Base-by-base conservation (phyloP, 441 rosid species). In the Francoa sonchifolia region DNA sequence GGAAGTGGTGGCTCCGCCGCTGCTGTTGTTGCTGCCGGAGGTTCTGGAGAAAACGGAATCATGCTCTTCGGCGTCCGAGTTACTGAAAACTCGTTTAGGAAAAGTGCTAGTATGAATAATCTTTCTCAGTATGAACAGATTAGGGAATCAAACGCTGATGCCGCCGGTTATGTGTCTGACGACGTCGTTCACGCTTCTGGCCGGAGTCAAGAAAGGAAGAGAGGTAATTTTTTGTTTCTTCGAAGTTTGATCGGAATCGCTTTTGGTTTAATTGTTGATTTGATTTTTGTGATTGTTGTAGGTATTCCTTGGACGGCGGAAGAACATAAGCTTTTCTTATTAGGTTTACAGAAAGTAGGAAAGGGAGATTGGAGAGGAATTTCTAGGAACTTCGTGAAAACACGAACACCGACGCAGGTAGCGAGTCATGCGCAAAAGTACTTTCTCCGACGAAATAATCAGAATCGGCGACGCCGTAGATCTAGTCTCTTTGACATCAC, bases 351-450 rank as follows among this genome's bases (percentile, higher is more conserved):
- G 31, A 33, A 46, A 5, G 29, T 11, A 10, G 41, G 50, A 21
- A 3, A 3, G 3, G 50, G 45, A 8, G 19, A 49, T 1, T 35
- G 33, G 6, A n/a, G 54, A 28, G 45, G 44, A 11, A 19, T 31
- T 12, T 38, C 40, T 7, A 8, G 45, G 38, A 56, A 56, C 39
- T 56, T 48, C 19, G 61, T 56, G 26, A 48, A 47, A 13, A 42
- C 61, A 10, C 22, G 61, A 15, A 56, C 54, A 2, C 25, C 25
- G 6, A 21, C 25, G 2, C 25, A 21, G 25, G 25, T 21, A 21
- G 25, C 58, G 7, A 42, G 54, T 33, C 54, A 56, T 20, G 54
- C 61, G 27, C 61, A 56, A 44, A 56, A 56, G n/a, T 56, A 56
- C 49, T 56, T 56, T 14, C 44, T 48, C 3, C 43, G 61, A n/a